Evolutionary conservation across 148 eudicot genomes (phyloP), one percentile per base, ranked within the genome.

Genomic region (Camellia sinensis): DNA sequence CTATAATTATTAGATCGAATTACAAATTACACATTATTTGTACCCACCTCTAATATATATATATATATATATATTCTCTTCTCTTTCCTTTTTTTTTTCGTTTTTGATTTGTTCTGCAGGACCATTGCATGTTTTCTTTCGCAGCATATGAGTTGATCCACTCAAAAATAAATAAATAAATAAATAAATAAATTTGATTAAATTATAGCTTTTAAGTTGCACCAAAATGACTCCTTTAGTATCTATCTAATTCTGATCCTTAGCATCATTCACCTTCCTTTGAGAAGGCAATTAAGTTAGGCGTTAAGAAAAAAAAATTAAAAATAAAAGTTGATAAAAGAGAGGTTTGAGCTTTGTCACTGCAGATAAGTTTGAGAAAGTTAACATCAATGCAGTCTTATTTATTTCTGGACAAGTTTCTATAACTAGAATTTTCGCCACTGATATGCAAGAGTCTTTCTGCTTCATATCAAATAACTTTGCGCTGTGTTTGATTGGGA

Each of bases 41-140:
- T 29, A 29, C 37, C 37, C 1, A 29, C 37, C 37, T 29, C 37
- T 29, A 29, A 29, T 29, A 29, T 29, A 29, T n/a, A n/a, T 29
- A 29, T n/a, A n/a, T 29, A 29, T 29, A 29, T 29, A 0, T 29
- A 29, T 29, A 1, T 29, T 29, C 37, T 29, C 1, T 29, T 29
- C 1, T 29, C 1, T 29, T 29, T 29, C 1, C 1, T 29, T 1
- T 29, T 29, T 1, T 1, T 29, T 37, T 53, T n/a, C 61, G 22
- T 50, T 56, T 73, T 46, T 22, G 75, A 63, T 73, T 73, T 73
- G 62, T 73, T 73, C 76, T 59, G 41, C 29, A 13, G 76, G 18
- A 73, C 37, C 63, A 56, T 10, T 66, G 15, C 70, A 29, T 73
- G 8, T 10, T 73, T 71, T 73, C 76, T 73, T 73, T 73, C 76